Conservation (phyloP, 768 basidiomycete species). For the Cystoderma amianthinum region DNA sequence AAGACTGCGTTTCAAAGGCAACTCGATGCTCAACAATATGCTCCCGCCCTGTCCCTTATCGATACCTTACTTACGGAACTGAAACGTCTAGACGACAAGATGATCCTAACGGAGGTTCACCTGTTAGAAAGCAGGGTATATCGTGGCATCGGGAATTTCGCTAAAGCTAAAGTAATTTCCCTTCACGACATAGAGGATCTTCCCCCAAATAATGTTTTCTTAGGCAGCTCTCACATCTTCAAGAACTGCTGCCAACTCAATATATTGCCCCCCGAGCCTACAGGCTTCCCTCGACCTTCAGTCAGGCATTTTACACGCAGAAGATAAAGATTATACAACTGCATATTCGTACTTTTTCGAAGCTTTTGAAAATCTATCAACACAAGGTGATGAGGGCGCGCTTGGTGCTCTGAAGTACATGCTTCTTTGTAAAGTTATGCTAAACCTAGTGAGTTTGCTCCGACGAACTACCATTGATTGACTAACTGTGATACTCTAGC, state of each 20-base stretch:
- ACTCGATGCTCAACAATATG: constrained; percentile 70
- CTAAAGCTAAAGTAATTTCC: constrained; percentile 74
- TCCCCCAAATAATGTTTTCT: neutral
- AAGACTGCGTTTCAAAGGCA: constrained; percentile 34
- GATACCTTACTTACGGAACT: constrained; percentile 88
- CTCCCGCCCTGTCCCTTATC: constrained; percentile 74
- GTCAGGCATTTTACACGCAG: constrained; percentile 80
- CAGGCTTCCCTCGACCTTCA: constrained; percentile 47
- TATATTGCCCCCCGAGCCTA: constrained; percentile 66
- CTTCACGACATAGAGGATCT: constrained; percentile 11
- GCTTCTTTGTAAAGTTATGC: constrained; percentile 97
- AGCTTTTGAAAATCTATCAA: constrained; percentile 83
- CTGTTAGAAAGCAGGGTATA: constrained; percentile 90
- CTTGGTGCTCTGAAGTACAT: constrained; percentile 93
- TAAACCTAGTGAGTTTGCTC: constrained; percentile 66
- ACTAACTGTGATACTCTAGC: constrained; percentile 33
- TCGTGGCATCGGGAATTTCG: constrained; percentile 80
- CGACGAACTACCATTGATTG: neutral
- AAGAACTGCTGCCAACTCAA: constrained; percentile 89
- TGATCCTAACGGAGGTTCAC: constrained; percentile 95
- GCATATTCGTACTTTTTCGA: constrained; percentile 98
- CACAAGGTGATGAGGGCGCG: constrained; percentile 72
- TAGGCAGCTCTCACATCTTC: constrained; percentile 86
- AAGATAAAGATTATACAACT: constrained; percentile 97
- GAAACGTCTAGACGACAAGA: constrained; percentile 92